Percentiles rank a stretch among this genome's conserved stretches.
These are phyloP conservation scores for Aspergillus thermomutatus DNA, from an alignment of 2,329 filamentous ascomycete genomes.

Conservation along the genomic window DNA sequence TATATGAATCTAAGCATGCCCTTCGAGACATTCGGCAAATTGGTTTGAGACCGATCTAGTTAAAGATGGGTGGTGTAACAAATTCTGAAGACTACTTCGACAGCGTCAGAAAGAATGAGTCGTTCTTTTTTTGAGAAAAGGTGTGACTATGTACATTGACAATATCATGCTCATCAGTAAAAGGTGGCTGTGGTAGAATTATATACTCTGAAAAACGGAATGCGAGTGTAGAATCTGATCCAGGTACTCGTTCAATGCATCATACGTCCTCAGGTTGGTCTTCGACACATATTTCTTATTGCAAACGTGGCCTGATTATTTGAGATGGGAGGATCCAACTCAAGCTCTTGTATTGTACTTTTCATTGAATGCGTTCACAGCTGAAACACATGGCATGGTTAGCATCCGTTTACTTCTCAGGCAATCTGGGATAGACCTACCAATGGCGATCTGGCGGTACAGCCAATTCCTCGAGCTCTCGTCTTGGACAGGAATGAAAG, in stretches of 20 bases:
- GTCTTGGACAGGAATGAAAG: conserved; percentile 90
- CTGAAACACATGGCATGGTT: conserved; percentile 24
- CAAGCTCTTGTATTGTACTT: conserved; percentile 50
- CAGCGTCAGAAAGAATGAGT: neutral
- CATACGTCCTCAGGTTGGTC: conserved; percentile 1
- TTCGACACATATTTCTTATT: neutral
- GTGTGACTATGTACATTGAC: neutral
- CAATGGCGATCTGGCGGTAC: conserved; percentile 62
- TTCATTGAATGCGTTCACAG: conserved; percentile 66
- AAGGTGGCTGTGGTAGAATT: neutral
- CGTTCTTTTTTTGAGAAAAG: neutral
- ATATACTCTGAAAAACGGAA: neutral
- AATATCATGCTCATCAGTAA: neutral
- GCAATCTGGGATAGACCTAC: conserved; percentile 28
- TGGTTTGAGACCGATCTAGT: neutral
- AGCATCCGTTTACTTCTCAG: conserved; percentile 1
- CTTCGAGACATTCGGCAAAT: neutral
- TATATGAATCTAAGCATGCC: neutral
- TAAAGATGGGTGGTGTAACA: too few species aligned
- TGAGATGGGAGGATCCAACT: neutral
- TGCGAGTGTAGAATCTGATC: neutral
- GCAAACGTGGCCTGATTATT: conserved; percentile 8
- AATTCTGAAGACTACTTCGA: neutral
- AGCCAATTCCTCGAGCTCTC: conserved; percentile 70
- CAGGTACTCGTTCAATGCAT: neutral